Evolutionary conservation across 768 basidiomycete genomes (phyloP).

Genomic region (Hericium alpestre): DNA sequence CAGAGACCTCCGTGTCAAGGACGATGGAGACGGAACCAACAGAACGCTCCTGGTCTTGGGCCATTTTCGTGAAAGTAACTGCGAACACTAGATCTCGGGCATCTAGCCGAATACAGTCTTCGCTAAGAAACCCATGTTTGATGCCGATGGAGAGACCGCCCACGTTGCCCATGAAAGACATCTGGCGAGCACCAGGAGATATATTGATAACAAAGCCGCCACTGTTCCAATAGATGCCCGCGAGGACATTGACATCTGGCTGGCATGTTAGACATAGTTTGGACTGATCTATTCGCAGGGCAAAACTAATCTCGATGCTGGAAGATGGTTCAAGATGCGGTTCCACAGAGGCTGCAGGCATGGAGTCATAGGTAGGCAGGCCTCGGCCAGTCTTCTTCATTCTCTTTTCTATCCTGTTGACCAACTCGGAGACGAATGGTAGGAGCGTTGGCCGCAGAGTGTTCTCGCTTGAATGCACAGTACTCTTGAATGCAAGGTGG

Average conservation of each 20-base stretch:
- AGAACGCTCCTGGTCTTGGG: conserved; percentile 23
- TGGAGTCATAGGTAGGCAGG: conserved; percentile 12
- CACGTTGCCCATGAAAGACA: conserved; percentile 69
- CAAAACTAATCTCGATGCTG: conserved; percentile 69
- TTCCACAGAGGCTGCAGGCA: neutral
- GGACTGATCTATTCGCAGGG: conserved; percentile 86
- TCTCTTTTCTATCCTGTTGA: conserved; percentile 57
- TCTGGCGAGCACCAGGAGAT: conserved; percentile 59
- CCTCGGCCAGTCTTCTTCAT: conserved; percentile 41
- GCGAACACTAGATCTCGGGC: conserved; percentile 78
- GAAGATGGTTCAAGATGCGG: conserved; percentile 17
- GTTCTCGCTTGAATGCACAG: conserved; percentile 86
- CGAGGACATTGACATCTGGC: conserved; percentile 88
- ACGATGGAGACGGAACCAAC: conserved; percentile 59
- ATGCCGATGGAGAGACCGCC: conserved; percentile 74
- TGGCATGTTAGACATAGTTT: conserved; percentile 78
- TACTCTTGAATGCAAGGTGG: conserved; percentile 69
- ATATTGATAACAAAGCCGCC: conserved; percentile 82
- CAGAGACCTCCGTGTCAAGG: conserved; percentile 78
- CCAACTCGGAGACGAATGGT: conserved; percentile 74
- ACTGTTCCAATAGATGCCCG: conserved; percentile 85
- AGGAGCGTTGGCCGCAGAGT: conserved; percentile 71
- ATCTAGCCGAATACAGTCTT: conserved; percentile 71
- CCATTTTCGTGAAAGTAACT: conserved; percentile 50
- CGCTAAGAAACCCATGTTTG: conserved; percentile 77